phyloP scores from a whole-genome alignment of 176 grass and related monocot species.

The Stipa capillata region DNA sequence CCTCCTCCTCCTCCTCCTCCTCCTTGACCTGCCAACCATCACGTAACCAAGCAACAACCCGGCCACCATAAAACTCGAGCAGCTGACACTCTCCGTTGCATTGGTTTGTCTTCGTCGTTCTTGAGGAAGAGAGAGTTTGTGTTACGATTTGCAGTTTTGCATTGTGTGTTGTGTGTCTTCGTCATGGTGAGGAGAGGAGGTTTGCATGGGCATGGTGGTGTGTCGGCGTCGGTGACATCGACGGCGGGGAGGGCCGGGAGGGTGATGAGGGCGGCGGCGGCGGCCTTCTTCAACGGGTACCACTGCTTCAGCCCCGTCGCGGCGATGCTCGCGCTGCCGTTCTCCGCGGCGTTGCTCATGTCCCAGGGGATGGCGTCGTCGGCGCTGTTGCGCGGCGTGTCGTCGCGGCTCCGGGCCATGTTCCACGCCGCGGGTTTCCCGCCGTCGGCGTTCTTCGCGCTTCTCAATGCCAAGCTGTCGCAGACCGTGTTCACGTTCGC shows the following conservation, averaged over 20 bases:
- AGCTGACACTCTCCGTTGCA: neutral
- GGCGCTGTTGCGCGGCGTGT: constrained; percentile 9
- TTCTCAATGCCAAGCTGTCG: constrained; percentile 73
- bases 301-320: constrained; percentile 67
- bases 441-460: constrained; percentile 51
- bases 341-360: constrained; percentile 45
- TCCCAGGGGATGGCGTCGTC: constrained; percentile 29
- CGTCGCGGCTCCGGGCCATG: constrained; percentile 45
- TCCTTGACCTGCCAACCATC: constrained; percentile 25
- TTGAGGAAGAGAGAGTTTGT: neutral
- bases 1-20: neutral
- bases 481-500: constrained; percentile 67
- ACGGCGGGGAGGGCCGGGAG: constrained; percentile 41
- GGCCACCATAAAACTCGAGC: constrained; percentile 12
- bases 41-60: neutral
- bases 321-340: constrained; percentile 54
- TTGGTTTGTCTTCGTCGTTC: neutral
- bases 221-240: neutral
- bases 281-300: constrained; percentile 61
- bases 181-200: constrained; percentile 18
- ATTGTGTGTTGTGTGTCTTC: too few species aligned
- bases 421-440: constrained; percentile 77
- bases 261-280: constrained; percentile 43
- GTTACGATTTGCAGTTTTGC: too few species aligned
- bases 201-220: neutral